These are phyloP conservation scores for Remersonia thermophila DNA, from an alignment of 2,329 filamentous ascomycete genomes.

Conservation along the genomic window DNA sequence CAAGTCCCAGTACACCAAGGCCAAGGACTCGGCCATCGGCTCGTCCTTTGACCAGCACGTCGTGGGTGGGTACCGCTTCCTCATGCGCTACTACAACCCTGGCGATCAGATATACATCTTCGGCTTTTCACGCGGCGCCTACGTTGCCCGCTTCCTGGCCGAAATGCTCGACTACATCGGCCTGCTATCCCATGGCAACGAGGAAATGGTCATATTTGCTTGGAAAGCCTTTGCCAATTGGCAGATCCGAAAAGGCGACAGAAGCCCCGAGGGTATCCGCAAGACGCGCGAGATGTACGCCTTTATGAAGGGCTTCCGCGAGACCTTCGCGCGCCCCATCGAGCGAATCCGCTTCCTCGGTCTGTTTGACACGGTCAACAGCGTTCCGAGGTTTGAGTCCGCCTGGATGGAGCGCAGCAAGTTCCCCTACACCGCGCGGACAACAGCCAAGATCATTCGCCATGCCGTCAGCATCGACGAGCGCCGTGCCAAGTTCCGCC, in stretches of 20 bases:
- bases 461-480: slow-evolving; percentile 63
- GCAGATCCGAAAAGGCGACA: slow-evolving; percentile 44
- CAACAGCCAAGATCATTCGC: slow-evolving; percentile 48
- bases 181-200: slow-evolving; percentile 66
- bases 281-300: slow-evolving; percentile 52
- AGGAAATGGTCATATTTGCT: slow-evolving; percentile 73
- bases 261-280: slow-evolving; percentile 23
- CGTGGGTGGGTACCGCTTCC: slow-evolving; percentile 68
- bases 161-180: slow-evolving; percentile 81
- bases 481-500: slow-evolving; percentile 57
- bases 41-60: slow-evolving; percentile 74
- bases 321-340: slow-evolving; percentile 68
- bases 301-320: slow-evolving; percentile 68
- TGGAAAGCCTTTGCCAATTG: slow-evolving; percentile 72
- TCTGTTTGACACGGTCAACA: slow-evolving; percentile 73
- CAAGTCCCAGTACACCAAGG: slow-evolving; percentile 56
- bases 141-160: slow-evolving; percentile 62
- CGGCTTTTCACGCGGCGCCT: slow-evolving; percentile 61
- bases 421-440: slow-evolving; percentile 55
- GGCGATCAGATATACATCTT: slow-evolving; percentile 60
- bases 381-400: slow-evolving; percentile 63
- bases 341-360: slow-evolving; percentile 64
- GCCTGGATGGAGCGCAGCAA: slow-evolving; percentile 68
- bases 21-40: slow-evolving; percentile 69
- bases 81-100: slow-evolving; percentile 59